Conservation (phyloP, 371 early-diverging fungal genomes). For the Rozella allomycis region DNA sequence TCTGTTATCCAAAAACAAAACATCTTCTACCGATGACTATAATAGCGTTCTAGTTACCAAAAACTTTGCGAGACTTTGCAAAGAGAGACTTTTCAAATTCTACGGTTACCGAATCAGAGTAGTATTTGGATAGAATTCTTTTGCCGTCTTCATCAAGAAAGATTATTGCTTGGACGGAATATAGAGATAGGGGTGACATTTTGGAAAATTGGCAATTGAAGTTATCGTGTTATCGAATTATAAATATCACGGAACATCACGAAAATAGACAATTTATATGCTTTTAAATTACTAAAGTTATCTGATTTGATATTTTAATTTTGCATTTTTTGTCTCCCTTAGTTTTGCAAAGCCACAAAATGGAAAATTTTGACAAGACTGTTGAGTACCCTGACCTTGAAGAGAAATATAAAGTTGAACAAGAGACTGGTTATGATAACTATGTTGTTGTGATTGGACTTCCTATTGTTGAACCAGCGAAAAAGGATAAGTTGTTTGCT, state of each 20-base stretch:
- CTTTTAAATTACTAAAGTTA: too few relatives aligned
- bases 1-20: conserved; percentile 71
- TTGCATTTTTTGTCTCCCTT: too few relatives aligned
- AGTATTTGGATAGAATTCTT: conserved; percentile 80
- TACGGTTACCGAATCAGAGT: conserved; percentile 19
- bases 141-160: conserved; percentile 66
- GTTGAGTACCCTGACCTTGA: conserved; percentile 79
- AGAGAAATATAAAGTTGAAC: conserved; percentile 37
- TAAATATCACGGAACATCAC: too few relatives aligned
- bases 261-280: too few relatives aligned
- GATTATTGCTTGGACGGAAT: conserved; percentile 63
- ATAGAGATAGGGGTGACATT: conserved; percentile 39
- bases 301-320: too few relatives aligned
- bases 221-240: too few relatives aligned
- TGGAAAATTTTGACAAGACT: too few relatives aligned
- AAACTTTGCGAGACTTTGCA: conserved; percentile 44
- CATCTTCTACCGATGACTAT: conserved; percentile 33
- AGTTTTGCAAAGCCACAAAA: too few relatives aligned
- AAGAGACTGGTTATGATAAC: conserved; percentile 43
- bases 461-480: conserved; percentile 65
- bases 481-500: conserved; percentile 56
- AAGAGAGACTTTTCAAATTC: conserved; percentile 76
- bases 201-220: too few relatives aligned
- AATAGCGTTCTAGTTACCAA: conserved; percentile 3
- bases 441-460: conserved; percentile 77